A percentile compares a stretch with the other conserved stretches of the same genome.
Conservation (phyloP, 2,329 filamentous ascomycete species). For the Lasiodiplodia citricola region DNA sequence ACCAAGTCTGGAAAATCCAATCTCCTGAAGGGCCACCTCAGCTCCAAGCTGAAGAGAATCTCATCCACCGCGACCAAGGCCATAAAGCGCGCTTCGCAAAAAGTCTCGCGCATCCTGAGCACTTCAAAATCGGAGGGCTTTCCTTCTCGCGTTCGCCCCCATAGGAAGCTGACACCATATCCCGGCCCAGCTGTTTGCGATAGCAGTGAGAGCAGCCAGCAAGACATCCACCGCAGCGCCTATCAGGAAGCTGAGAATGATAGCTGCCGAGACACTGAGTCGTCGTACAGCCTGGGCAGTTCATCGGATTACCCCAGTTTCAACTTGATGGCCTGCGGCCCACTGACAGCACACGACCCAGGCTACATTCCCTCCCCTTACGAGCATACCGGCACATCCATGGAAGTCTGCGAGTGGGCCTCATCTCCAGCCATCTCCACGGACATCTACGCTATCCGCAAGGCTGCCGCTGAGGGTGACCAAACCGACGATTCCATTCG, state of each 20-base stretch:
- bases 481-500: not conserved
- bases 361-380: not conserved
- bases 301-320: not conserved
- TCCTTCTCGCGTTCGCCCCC: not conserved
- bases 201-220: no score
- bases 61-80: not conserved
- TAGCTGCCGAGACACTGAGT: not conserved
- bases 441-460: not conserved
- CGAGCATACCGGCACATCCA: not conserved
- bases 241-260: not conserved
- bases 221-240: no score
- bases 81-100: not conserved
- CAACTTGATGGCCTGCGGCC: not conserved
- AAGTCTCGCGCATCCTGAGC: not conserved
- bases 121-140: not conserved
- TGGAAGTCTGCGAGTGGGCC: conserved; percentile 7
- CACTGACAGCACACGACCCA: not conserved
- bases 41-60: not conserved
- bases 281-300: no score
- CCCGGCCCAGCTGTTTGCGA: no score
- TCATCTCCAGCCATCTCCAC: not conserved
- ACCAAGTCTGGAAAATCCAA: not conserved
- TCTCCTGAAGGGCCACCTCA: not conserved
- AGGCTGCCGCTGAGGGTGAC: not conserved
- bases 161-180: no score